Evolutionary conservation across 2,329 filamentous ascomycete genomes (phyloP).

Genomic region (Phyllachora maydis): DNA sequence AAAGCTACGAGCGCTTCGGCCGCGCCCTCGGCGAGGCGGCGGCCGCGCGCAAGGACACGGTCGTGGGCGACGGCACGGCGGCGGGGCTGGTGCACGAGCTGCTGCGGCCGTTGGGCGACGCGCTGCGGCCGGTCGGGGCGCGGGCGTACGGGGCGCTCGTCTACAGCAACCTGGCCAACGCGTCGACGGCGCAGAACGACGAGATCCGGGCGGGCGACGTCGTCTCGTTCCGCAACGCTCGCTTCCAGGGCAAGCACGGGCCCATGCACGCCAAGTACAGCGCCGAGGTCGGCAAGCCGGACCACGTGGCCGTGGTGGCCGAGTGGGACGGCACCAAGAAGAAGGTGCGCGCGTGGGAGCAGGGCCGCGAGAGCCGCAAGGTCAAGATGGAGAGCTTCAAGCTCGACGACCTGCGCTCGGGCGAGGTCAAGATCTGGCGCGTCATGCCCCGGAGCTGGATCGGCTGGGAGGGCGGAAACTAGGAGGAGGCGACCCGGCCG

Average conservation of each 20-base stretch:
- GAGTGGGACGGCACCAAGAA: conserved; percentile 99
- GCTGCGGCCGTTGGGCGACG: conserved; percentile 50
- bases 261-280: conserved; percentile 90
- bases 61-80: conserved; percentile 71
- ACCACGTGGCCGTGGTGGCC: conserved; percentile 77
- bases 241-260: conserved; percentile 88
- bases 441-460: conserved; percentile 87
- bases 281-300: conserved; percentile 67
- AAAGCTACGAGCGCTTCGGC: conserved; percentile 65
- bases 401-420: conserved; percentile 75
- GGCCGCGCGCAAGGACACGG: conserved; percentile 50
- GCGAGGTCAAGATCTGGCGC: conserved; percentile 93
- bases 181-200: conserved; percentile 72
- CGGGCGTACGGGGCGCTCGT: conserved; percentile 81
- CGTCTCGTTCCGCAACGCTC: conserved; percentile 76
- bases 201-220: conserved; percentile 88
- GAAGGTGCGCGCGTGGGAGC: conserved; percentile 90
- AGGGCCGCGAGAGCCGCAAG: conserved; percentile 84
- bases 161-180: conserved; percentile 89
- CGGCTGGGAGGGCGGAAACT: conserved; percentile 55
- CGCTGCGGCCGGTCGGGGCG: conserved; percentile 66
- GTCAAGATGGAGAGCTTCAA: conserved; percentile 88
- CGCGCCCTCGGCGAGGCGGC: conserved; percentile 54
- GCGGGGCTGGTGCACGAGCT: conserved; percentile 61
- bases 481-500: conserved; percentile 13